Conservation (phyloP, 345 rosid genomes). For the Boechera stricta region DNA sequence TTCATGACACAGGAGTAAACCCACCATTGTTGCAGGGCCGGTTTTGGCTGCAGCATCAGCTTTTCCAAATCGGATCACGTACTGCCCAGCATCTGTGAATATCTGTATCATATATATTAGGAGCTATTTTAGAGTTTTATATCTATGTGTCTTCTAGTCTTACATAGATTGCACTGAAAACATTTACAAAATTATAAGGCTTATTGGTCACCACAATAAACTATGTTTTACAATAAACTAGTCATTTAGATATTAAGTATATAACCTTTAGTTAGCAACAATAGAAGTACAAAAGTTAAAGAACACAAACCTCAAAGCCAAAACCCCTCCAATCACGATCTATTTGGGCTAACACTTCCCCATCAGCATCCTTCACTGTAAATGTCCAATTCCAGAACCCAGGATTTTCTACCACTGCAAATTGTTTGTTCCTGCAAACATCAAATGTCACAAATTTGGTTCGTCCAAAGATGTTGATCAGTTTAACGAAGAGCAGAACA, state of each 20-base stretch:
- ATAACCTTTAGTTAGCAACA: not conserved
- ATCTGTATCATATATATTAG: constrained; percentile 54
- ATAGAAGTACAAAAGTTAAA: not conserved
- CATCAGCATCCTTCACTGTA: constrained; percentile 81
- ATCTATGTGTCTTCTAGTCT: constrained; percentile 11
- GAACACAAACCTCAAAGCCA: constrained; percentile 79
- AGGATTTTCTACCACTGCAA: constrained; percentile 92
- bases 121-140: constrained; percentile 10
- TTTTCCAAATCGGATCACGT: constrained; percentile 87
- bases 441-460: constrained; percentile 11
- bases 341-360: constrained; percentile 77
- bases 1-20: not conserved
- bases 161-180: not conserved
- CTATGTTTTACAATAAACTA: not conserved
- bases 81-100: constrained; percentile 98
- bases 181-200: constrained; percentile 2
- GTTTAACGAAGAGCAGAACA: constrained; percentile 1
- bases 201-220: constrained; percentile 1
- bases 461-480: constrained; percentile 3
- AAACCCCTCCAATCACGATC: constrained; percentile 99
- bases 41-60: constrained; percentile 64
- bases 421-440: constrained; percentile 72
- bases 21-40: constrained; percentile 64
- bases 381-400: constrained; percentile 99
- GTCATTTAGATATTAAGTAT: not conserved